Percentiles rank a stretch among this genome's conserved stretches.
Evolutionary conservation across 768 basidiomycete genomes (phyloP).

Genomic region (Boletus huronensis): DNA sequence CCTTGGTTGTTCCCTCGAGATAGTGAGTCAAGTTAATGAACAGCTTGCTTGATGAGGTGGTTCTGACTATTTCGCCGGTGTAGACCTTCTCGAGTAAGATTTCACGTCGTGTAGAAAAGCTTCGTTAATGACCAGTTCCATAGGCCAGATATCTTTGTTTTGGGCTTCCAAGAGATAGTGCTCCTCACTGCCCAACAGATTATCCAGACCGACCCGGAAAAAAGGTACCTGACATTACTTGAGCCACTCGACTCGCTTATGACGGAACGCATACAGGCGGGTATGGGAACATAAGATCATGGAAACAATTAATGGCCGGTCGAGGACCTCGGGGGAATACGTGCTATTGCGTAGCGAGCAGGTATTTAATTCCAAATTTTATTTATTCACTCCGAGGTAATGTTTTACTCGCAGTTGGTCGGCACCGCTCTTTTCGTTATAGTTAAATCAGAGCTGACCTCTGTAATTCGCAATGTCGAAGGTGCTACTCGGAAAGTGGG

Average conservation of each 20-base stretch:
- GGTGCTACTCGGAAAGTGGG: conserved; percentile 86
- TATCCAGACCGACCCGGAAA: conserved; percentile 91
- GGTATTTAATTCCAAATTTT: conserved; percentile 36
- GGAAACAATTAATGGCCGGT: conserved; percentile 70
- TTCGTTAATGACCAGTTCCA: conserved; percentile 17
- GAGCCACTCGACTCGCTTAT: not conserved
- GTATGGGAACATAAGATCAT: conserved; percentile 84
- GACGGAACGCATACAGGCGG: conserved; percentile 46
- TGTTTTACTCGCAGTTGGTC: conserved; percentile 62
- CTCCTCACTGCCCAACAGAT: conserved; percentile 98
- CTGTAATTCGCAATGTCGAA: conserved; percentile 88
- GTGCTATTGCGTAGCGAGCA: conserved; percentile 90
- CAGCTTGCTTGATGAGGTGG: not conserved
- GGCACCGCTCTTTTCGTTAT: conserved; percentile 89
- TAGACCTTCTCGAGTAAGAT: conserved; percentile 21
- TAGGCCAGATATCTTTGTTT: conserved; percentile 85
- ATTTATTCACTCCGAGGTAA: not conserved
- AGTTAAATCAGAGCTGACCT: conserved; percentile 71
- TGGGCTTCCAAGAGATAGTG: conserved; percentile 97
- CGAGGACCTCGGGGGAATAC: conserved; percentile 69
- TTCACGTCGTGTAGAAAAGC: conserved; percentile 15
- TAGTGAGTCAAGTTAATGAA: conserved; percentile 44
- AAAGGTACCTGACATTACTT: conserved; percentile 51
- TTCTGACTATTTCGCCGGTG: conserved; percentile 2
- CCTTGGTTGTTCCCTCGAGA: conserved; percentile 89